Conservation (phyloP, 352 stramenopile species). For the Phytopythium delawarense region DNA sequence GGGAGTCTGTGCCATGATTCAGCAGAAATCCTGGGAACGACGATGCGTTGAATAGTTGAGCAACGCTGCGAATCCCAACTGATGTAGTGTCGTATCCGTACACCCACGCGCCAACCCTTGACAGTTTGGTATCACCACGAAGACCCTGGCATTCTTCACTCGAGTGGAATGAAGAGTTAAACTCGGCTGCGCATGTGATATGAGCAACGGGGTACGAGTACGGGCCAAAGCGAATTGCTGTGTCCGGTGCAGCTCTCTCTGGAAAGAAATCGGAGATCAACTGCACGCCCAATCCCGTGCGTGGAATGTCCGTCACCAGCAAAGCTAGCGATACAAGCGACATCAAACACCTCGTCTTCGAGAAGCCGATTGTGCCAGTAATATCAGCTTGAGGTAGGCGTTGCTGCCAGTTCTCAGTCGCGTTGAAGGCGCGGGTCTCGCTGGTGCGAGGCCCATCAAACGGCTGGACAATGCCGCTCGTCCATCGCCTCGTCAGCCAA, state of each 20-base stretch:
- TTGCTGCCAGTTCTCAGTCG: neutral
- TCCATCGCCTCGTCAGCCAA: neutral
- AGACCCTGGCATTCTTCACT: neutral
- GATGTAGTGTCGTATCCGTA: constrained; percentile 40
- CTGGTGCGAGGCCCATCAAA: neutral
- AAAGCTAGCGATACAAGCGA: constrained; percentile 33
- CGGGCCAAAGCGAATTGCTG: constrained; percentile 32
- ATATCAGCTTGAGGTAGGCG: constrained; percentile 22
- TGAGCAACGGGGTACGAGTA: constrained; percentile 42
- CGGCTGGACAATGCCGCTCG: neutral
- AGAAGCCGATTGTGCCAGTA: constrained; percentile 19
- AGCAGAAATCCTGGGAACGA: constrained; percentile 25
- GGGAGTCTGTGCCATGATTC: constrained; percentile 11
- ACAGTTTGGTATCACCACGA: constrained; percentile 1
- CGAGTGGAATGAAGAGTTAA: constrained; percentile 4
- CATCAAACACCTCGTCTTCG: constrained; percentile 25
- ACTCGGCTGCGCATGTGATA: constrained; percentile 6
- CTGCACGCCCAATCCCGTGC: constrained; percentile 31
- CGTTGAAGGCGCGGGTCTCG: too few relatives aligned
- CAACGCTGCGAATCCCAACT: constrained; percentile 20
- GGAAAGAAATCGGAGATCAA: constrained; percentile 23
- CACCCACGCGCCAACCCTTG: constrained; percentile 17
- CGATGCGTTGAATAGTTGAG: constrained; percentile 15
- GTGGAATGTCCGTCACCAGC: constrained; percentile 45
- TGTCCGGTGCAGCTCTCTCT: constrained; percentile 17